Conservation (phyloP, 768 basidiomycete genomes). For the Leccinum subtestaceum region DNA sequence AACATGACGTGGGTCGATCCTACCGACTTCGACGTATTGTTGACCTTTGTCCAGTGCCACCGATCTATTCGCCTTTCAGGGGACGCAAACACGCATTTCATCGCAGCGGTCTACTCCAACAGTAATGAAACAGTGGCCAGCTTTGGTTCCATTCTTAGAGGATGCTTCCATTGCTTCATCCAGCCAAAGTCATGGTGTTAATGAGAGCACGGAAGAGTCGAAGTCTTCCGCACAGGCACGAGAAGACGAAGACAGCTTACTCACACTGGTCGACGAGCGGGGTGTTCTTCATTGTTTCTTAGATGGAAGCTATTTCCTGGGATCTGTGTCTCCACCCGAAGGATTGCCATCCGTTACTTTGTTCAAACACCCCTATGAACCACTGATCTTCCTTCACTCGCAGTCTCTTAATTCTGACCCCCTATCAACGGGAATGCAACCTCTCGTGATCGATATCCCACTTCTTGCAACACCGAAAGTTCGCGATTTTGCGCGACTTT, state of each 20-base stretch:
- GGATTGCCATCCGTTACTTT: conserved; percentile 28
- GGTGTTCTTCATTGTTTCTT: conserved; percentile 65
- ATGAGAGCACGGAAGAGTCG: conserved; percentile 28
- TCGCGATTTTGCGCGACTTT: conserved; percentile 69
- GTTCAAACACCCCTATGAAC: conserved; percentile 44
- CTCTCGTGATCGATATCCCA: conserved; percentile 51
- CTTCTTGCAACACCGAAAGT: conserved; percentile 53
- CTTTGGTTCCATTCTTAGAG: conserved; percentile 50
- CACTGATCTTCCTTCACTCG: conserved; percentile 51
- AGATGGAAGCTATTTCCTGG: conserved; percentile 75
- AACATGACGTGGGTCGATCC: conserved; percentile 54
- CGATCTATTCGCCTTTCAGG: conserved; percentile 80
- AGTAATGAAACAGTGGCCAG: conserved; percentile 67
- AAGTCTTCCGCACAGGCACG: conserved; percentile 28
- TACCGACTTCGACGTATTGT: conserved; percentile 5
- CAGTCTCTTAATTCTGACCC: conserved; percentile 27
- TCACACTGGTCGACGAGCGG: conserved; percentile 55
- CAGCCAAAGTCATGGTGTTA: conserved; percentile 31
- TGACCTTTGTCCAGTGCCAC: conserved; percentile 52
- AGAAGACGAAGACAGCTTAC: conserved; percentile 60
- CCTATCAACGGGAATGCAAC: conserved; percentile 32
- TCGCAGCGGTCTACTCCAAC: conserved; percentile 50
- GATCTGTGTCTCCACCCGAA: conserved; percentile 41
- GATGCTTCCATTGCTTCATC: conserved; percentile 60
- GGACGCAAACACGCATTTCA: conserved; percentile 50